phyloP scores from a whole-genome alignment of 306 rosid genomes.

The Pterocarpus santalinus region DNA sequence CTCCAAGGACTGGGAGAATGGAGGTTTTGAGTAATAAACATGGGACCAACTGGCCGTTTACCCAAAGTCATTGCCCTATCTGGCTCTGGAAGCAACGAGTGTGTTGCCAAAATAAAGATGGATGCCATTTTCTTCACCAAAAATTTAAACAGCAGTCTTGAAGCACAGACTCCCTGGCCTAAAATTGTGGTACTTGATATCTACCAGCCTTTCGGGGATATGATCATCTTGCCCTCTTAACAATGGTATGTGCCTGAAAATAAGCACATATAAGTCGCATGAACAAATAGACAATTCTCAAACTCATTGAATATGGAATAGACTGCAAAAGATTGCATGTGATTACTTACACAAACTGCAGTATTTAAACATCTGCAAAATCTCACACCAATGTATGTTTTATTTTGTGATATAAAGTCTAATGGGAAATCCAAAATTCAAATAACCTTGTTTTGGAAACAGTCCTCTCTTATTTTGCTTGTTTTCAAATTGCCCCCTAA shows the following conservation, averaged over 20 bases:
- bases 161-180: conserved; percentile 54
- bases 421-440: not conserved
- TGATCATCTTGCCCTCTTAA: conserved; percentile 54
- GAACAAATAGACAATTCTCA: conserved; percentile 14
- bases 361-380: not conserved
- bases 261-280: conserved; percentile 25
- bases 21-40: conserved; percentile 61
- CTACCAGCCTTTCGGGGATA: conserved; percentile 64
- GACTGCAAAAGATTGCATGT: conserved; percentile 32
- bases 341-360: conserved; percentile 29
- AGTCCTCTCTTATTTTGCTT: conserved; percentile 3
- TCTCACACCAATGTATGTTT: not conserved
- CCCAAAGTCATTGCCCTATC: conserved; percentile 56
- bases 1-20: conserved; percentile 65
- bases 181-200: conserved; percentile 62
- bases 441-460: conserved; percentile 8
- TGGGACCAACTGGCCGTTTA: conserved; percentile 70
- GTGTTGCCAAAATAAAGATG: conserved; percentile 58
- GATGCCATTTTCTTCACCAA: conserved; percentile 66
- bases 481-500: not conserved
- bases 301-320: conserved; percentile 27
- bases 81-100: conserved; percentile 67
- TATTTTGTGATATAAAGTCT: not conserved
- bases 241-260: conserved; percentile 54
- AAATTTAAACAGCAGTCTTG: conserved; percentile 64